phyloP scores from a whole-genome alignment of 208 protist species.

The Leishmania arabica region DNA sequence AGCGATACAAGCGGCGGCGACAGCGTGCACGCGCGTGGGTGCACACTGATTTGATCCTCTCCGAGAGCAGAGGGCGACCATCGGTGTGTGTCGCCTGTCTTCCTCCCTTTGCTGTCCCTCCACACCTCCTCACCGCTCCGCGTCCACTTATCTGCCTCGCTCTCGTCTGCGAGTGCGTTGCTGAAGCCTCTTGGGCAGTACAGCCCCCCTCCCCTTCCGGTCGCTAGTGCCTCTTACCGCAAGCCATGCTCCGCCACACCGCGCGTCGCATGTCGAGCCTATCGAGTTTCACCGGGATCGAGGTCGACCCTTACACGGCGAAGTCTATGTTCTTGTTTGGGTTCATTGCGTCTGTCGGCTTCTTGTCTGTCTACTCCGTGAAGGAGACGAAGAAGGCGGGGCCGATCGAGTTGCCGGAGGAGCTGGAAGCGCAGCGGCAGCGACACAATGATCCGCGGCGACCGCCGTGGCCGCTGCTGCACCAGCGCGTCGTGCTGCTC shows the following conservation, averaged over 20 bases:
- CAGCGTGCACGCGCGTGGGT: not conserved
- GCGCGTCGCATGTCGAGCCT: slow-evolving; percentile 47
- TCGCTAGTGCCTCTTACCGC: not conserved
- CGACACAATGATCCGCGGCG: slow-evolving; percentile 78
- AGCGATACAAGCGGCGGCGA: not conserved
- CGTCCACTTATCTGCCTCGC: not conserved
- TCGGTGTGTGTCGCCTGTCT: not conserved
- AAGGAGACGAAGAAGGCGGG: slow-evolving; percentile 84
- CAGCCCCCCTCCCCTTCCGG: not conserved
- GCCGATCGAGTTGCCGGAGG: slow-evolving; percentile 72
- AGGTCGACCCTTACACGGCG: slow-evolving; percentile 80
- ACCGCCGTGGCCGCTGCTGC: slow-evolving; percentile 85
- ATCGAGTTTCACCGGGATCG: slow-evolving; percentile 55
- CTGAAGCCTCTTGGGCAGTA: not conserved
- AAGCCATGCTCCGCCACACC: slow-evolving; percentile 59
- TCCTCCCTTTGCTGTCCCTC: not conserved
- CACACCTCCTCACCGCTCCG: not conserved
- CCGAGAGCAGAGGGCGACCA: not conserved
- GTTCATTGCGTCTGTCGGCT: slow-evolving; percentile 72
- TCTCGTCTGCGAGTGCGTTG: not conserved
- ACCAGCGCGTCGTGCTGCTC: slow-evolving; percentile 79
- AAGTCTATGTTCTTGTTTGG: slow-evolving; percentile 84
- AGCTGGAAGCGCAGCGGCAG: slow-evolving; percentile 62
- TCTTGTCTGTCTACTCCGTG: slow-evolving; percentile 74
- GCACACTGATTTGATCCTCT: not conserved